Conservation (phyloP, 306 rosid species). For the Vigna trinervia region DNA sequence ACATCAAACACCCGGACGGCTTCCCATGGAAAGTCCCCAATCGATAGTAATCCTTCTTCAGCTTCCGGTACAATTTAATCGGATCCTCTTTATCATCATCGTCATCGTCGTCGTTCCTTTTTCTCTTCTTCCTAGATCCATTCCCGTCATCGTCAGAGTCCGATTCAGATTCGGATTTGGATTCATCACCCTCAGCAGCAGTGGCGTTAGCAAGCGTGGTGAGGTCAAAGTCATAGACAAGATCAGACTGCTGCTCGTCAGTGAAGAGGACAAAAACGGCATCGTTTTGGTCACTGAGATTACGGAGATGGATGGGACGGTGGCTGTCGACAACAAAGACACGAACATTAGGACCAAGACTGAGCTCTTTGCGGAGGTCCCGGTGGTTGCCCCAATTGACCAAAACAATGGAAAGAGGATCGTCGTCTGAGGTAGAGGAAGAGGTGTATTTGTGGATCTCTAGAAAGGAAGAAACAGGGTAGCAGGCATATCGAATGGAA, state of each 20-base stretch:
- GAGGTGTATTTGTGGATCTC: constrained; percentile 71
- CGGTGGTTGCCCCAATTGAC: constrained; percentile 92
- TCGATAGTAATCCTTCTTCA: constrained; percentile 72
- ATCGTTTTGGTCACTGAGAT: constrained; percentile 73
- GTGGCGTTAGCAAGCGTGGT: constrained; percentile 78
- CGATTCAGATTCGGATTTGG: neutral
- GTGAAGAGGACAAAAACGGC: constrained; percentile 82
- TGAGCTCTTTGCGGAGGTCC: constrained; percentile 60
- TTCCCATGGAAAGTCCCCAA: constrained; percentile 94
- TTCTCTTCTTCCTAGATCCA: constrained; percentile 2
- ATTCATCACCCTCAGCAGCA: constrained; percentile 25
- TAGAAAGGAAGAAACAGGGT: constrained; percentile 83
- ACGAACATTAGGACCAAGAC: constrained; percentile 55
- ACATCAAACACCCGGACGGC: constrained; percentile 96
- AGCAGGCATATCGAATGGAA: constrained; percentile 75
- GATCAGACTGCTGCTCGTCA: constrained; percentile 82
- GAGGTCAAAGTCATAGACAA: constrained; percentile 76
- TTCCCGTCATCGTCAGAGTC: neutral
- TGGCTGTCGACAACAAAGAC: constrained; percentile 89
- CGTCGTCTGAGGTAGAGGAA: constrained; percentile 42
- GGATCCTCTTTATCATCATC: constrained; percentile 54
- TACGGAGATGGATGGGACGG: constrained; percentile 87
- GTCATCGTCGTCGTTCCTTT: neutral
- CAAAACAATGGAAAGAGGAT: constrained; percentile 61
- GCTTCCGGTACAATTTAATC: constrained; percentile 60